Evolutionary conservation across 192 early-diverging fungal species (phyloP).

Genomic region (Coemansia pectinata): DNA sequence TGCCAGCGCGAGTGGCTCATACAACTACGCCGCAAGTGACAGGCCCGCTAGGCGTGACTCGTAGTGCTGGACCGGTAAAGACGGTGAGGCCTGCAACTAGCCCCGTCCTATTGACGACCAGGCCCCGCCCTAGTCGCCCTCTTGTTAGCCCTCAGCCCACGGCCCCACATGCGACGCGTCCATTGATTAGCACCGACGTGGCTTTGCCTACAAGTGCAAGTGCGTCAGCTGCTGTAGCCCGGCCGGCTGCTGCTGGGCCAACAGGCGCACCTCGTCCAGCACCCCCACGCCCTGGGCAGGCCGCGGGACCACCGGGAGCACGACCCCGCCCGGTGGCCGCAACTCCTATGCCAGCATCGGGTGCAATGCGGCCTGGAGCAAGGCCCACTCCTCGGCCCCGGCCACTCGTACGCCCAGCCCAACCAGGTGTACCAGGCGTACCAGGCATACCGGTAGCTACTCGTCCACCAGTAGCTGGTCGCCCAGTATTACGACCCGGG

Average conservation of each 20-base stretch:
- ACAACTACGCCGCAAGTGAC: too few species aligned
- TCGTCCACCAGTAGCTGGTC: conserved; percentile 12
- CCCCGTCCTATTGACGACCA: background rate
- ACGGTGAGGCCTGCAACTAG: background rate
- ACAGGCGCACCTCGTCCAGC: background rate
- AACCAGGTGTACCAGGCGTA: conserved; percentile 14
- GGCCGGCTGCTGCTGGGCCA: conserved; percentile 3
- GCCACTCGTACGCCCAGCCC: conserved; percentile 20
- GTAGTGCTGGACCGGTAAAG: background rate
- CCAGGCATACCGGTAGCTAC: background rate
- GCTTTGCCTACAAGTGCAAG: background rate
- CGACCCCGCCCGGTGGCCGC: conserved; percentile 26
- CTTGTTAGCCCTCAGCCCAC: background rate
- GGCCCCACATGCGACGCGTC: background rate
- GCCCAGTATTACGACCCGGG: conserved; percentile 24
- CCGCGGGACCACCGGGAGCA: conserved; percentile 2
- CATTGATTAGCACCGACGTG: background rate
- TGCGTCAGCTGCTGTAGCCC: background rate
- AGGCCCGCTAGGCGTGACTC: background rate
- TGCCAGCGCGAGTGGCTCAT: background rate
- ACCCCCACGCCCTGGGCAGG: conserved; percentile 8
- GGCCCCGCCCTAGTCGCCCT: conserved; percentile 7
- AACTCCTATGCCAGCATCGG: background rate
- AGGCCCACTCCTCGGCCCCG: conserved; percentile 25
- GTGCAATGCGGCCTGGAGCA: conserved; percentile 19